phyloP scores from a whole-genome alignment of 768 basidiomycete genomes.

The Postia placenta region DNA sequence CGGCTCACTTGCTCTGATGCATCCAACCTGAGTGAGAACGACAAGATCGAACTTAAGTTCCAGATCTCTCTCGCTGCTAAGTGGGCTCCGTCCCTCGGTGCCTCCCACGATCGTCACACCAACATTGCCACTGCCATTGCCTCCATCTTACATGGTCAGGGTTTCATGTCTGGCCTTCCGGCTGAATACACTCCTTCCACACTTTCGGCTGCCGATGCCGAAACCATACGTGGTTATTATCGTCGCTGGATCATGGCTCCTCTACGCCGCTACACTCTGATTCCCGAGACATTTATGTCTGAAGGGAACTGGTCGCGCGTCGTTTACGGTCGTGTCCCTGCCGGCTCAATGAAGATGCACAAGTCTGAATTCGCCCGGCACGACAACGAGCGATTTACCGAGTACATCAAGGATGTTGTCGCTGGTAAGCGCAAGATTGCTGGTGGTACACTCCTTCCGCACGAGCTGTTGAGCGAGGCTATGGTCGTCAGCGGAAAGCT shows the following conservation, averaged over 20 bases:
- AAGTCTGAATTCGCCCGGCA: constrained; percentile 47
- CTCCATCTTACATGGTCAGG: constrained; percentile 40
- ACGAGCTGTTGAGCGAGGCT: constrained; percentile 46
- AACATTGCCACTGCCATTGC: constrained; percentile 62
- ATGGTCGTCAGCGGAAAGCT: constrained; percentile 13
- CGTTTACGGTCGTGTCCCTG: constrained; percentile 51
- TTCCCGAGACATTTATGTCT: constrained; percentile 62
- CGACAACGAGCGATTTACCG: constrained; percentile 52
- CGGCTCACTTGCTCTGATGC: too few relatives aligned
- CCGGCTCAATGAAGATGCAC: constrained; percentile 58
- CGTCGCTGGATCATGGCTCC: constrained; percentile 55
- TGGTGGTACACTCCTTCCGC: constrained; percentile 64
- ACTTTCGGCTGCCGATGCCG: constrained; percentile 22
- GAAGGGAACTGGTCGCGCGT: constrained; percentile 53
- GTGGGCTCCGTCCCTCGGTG: constrained; percentile 61
- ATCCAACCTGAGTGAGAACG: constrained; percentile 21
- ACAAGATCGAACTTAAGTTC: constrained; percentile 26
- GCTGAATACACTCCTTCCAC: not conserved
- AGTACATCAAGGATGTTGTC: constrained; percentile 53
- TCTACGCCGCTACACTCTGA: constrained; percentile 37
- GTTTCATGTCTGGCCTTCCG: constrained; percentile 14
- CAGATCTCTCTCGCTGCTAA: constrained; percentile 56
- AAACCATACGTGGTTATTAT: constrained; percentile 49
- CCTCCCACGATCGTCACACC: constrained; percentile 55
- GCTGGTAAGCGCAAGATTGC: constrained; percentile 49